These are phyloP conservation scores for Gonapodya prolifera DNA, from an alignment of 192 early-diverging fungal genomes.

Conservation along the genomic window DNA sequence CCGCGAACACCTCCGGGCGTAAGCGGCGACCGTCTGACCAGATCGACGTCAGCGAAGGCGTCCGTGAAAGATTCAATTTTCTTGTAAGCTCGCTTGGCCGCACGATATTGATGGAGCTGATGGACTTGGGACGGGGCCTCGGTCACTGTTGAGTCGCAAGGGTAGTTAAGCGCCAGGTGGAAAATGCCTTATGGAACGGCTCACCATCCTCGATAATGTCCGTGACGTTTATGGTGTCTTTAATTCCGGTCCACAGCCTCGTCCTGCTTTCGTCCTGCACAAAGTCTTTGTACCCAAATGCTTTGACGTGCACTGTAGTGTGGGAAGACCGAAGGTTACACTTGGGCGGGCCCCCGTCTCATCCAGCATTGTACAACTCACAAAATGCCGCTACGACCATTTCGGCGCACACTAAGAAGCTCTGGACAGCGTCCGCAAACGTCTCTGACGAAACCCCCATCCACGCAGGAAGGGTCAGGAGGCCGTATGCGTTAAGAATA, in stretches of 20 bases:
- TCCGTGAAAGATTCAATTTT: not conserved
- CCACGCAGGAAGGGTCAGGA: not conserved
- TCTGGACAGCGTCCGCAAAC: not conserved
- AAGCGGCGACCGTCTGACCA: not conserved
- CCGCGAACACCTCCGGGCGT: not conserved
- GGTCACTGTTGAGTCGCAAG: not conserved
- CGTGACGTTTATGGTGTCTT: not conserved
- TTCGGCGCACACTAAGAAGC: not conserved
- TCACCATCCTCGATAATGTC: not conserved
- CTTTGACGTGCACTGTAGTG: not conserved
- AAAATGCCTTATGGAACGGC: not conserved
- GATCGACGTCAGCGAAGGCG: not conserved
- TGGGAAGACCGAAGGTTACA: not conserved
- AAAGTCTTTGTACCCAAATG: not conserved
- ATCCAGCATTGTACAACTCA: not conserved
- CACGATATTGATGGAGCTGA: not conserved
- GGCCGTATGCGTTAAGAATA: not conserved
- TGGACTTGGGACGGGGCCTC: not conserved
- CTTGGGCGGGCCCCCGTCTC: not conserved
- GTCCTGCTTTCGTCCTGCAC: not conserved
- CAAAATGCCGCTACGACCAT: not conserved
- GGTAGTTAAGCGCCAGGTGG: not conserved
- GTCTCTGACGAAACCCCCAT: not conserved
- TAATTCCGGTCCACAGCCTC: not conserved
- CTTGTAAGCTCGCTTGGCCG: not conserved